Evolutionary conservation across 345 rosid species (phyloP), one percentile per base, ranked within the genome.

Genomic region (Tarenaya hassleriana): DNA sequence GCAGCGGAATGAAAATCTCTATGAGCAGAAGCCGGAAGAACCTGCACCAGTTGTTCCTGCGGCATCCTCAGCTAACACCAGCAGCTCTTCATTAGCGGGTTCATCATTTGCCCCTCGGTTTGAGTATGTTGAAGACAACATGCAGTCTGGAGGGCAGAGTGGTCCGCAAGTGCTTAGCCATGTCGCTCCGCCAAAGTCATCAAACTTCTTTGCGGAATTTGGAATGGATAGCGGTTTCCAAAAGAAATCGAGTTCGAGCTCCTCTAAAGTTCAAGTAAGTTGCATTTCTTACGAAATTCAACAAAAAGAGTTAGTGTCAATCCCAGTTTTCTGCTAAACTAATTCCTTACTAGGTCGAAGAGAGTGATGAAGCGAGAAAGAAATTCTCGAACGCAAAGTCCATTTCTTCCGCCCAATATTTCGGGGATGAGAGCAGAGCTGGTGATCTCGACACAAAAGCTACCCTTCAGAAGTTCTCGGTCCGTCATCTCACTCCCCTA

Each of bases 21-120:
- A 94, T 71, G 97, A 94, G 62, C 99, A 94, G 70, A 84, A 94
- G 69, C 99, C 99, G 16, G 96, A 89, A 75, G 97, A 88, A 59
- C 80, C 78, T 42, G 76, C 56, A 62, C 81, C 78, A n/a, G 70
- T 67, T 57, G 66, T 69, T 59, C 77, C 84, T 16, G 80, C 64
- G 67, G 51, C 84, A 64, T 48, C 95, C 49, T 55, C 92, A 38
- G 64, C 77, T 55, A 78, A 61, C 17, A 62, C 20, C 34, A 35
- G n/a, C 60, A 68, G 48, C 47, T 38, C 47, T 34, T 58, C 80
- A 10, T 56, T 83, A 45, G 62, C 72, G 60, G 76, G 84, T 59
- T 59, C 88, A 47, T 70, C 88, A 1, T 73, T 63, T 66, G 69
- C 76, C n/a, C 86, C 97, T 57, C 99, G 97, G 51, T 94, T 94